Evolutionary conservation across 768 basidiomycete species (phyloP).

Genomic region (Tulasnella sp.): DNA sequence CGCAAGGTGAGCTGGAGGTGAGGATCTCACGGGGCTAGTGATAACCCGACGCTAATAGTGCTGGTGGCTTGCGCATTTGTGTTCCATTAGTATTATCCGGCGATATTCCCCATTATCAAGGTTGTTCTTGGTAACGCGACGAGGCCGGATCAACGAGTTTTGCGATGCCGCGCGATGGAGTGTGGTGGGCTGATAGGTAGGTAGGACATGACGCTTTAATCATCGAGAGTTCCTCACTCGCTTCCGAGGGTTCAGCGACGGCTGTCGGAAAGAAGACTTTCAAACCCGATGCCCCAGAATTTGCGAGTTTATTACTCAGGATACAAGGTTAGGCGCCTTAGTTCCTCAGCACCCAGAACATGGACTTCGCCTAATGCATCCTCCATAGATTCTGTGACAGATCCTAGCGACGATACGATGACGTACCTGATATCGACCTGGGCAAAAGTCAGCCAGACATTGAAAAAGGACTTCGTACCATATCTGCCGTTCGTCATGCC

Average conservation of each 20-base stretch:
- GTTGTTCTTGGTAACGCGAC: constrained; percentile 66
- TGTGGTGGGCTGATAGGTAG: constrained; percentile 77
- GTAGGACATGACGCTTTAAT: too few species aligned
- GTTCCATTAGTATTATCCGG: constrained; percentile 48
- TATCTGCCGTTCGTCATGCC: constrained; percentile 83
- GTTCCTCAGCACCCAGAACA: not conserved
- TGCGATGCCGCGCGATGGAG: constrained; percentile 78
- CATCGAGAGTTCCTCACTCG: not conserved
- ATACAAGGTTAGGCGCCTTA: constrained; percentile 52
- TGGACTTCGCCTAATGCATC: not conserved
- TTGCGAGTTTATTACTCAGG: constrained; percentile 61
- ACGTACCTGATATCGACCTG: constrained; percentile 72
- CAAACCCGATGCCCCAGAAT: constrained; percentile 56
- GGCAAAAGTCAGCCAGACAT: constrained; percentile 80
- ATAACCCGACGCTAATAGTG: too few species aligned
- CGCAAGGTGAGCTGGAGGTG: constrained; percentile 40
- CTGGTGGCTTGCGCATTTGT: constrained; percentile 11
- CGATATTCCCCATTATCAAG: constrained; percentile 73
- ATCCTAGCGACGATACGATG: constrained; percentile 60
- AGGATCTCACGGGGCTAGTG: not conserved
- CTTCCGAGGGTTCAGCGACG: constrained; percentile 42
- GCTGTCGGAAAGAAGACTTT: constrained; percentile 78
- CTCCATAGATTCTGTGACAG: constrained; percentile 32
- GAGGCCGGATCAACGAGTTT: constrained; percentile 50
- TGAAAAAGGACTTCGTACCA: constrained; percentile 76